Conservation (phyloP, 495 filamentous ascomycete genomes). For the Penicillium macrosclerotiorum region DNA sequence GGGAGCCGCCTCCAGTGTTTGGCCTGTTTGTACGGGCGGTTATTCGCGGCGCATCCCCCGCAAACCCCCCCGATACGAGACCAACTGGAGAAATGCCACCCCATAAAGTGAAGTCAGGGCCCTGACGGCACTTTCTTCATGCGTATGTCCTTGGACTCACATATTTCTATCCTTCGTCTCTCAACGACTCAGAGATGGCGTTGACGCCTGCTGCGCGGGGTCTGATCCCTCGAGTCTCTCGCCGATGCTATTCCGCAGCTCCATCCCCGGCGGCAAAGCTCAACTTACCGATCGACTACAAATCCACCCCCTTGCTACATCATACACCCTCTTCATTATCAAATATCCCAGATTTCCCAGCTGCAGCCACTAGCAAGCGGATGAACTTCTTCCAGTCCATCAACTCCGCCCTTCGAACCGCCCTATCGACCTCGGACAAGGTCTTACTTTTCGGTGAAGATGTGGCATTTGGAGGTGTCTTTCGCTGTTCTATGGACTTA, state of each 20-base stretch:
- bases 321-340: conserved; percentile 71
- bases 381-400: conserved; percentile 92
- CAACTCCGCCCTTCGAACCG: conserved; percentile 80
- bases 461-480: conserved; percentile 94
- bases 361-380: conserved; percentile 67
- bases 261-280: conserved; percentile 55
- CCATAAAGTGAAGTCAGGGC: conserved; percentile 12
- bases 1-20: conserved; percentile 13
- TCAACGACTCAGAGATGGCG: conserved; percentile 14
- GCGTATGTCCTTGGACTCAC: background rate
- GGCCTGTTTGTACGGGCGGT: conserved; percentile 19
- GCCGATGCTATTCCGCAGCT: conserved; percentile 26
- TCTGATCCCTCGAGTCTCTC: conserved; percentile 12
- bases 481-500: conserved; percentile 90
- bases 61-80: conserved; percentile 14
- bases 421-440: conserved; percentile 79
- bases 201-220: conserved; percentile 12
- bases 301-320: conserved; percentile 73
- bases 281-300: conserved; percentile 88
- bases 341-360: conserved; percentile 61
- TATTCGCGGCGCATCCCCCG: conserved; percentile 26
- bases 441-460: conserved; percentile 95
- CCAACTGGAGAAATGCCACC: conserved; percentile 7
- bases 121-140: background rate
- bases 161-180: background rate